A percentile compares a stretch with the other conserved stretches of the same genome.
These are phyloP conservation scores for Diplodia mutila DNA, from an alignment of 2,329 filamentous ascomycete species.

Conservation along the genomic window DNA sequence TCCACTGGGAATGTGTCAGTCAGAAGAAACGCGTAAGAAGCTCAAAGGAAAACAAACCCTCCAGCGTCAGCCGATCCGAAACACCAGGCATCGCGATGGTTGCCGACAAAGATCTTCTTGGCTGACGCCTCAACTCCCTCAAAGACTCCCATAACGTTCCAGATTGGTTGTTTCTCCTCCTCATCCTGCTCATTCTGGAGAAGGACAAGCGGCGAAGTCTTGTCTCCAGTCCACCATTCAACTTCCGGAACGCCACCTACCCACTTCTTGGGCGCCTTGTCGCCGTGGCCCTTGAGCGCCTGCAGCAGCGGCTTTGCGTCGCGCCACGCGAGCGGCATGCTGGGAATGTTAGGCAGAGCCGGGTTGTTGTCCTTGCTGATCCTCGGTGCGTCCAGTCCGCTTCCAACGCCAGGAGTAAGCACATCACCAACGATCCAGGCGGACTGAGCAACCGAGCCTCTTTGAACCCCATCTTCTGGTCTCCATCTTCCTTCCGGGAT, in stretches of 20 bases:
- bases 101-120: constrained; percentile 87
- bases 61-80: constrained; percentile 86
- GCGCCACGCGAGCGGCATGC: constrained; percentile 85
- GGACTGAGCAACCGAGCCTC: constrained; percentile 78
- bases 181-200: constrained; percentile 89
- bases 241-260: constrained; percentile 75
- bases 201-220: constrained; percentile 73
- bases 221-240: constrained; percentile 76
- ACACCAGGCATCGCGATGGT: constrained; percentile 90
- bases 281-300: constrained; percentile 74
- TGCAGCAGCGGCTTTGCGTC: constrained; percentile 82
- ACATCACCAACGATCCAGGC: constrained; percentile 88
- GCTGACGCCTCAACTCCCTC: constrained; percentile 79
- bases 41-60: constrained; percentile 28
- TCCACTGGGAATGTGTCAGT: constrained; percentile 57
- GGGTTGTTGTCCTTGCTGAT: constrained; percentile 70
- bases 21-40: background rate
- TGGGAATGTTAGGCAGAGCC: constrained; percentile 82
- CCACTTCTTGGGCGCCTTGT: constrained; percentile 72
- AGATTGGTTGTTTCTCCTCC: constrained; percentile 78
- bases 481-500: constrained; percentile 80
- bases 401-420: constrained; percentile 86
- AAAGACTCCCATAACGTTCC: constrained; percentile 87
- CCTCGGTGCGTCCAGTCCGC: constrained; percentile 66
- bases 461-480: constrained; percentile 80